These are phyloP conservation scores for Paramecium sexaurelia DNA, from an alignment of 73 alveolate species.

Conservation along the genomic window DNA sequence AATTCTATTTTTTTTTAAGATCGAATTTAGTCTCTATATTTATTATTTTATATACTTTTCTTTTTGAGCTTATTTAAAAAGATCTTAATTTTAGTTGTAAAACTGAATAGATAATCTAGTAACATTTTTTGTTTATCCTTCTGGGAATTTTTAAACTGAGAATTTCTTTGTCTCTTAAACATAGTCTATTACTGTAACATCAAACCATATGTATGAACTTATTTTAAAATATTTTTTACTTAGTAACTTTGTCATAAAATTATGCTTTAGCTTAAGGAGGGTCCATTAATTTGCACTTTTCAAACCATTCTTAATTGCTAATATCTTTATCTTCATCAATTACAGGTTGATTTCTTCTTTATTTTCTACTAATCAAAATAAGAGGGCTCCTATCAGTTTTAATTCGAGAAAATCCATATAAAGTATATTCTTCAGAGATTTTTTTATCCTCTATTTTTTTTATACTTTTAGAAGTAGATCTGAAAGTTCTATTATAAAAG, in stretches of 20 bases:
- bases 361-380: not conserved
- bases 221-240: not conserved
- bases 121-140: constrained; percentile 39
- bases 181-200: constrained; percentile 16
- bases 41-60: not conserved
- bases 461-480: not conserved
- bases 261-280: constrained; percentile 49
- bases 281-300: constrained; percentile 11
- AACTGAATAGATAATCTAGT: constrained; percentile 5
- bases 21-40: not conserved
- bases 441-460: not conserved
- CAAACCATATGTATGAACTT: constrained; percentile 23
- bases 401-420: constrained; percentile 33
- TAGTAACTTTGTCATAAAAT: not conserved
- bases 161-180: not conserved
- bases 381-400: not conserved
- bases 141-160: constrained; percentile 27
- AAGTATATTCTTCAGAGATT: constrained; percentile 1
- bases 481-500: constrained; percentile 4
- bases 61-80: not conserved
- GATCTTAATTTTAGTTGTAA: not conserved
- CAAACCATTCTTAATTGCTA: constrained; percentile 26
- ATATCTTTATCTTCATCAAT: not conserved
- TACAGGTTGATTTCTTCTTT: not conserved
- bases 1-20: not conserved